A percentile compares a stretch with the other conserved stretches of the same genome.
These are phyloP conservation scores for Dioscorea dumetorum DNA, from an alignment of 106 monocot genomes.

Conservation along the genomic window DNA sequence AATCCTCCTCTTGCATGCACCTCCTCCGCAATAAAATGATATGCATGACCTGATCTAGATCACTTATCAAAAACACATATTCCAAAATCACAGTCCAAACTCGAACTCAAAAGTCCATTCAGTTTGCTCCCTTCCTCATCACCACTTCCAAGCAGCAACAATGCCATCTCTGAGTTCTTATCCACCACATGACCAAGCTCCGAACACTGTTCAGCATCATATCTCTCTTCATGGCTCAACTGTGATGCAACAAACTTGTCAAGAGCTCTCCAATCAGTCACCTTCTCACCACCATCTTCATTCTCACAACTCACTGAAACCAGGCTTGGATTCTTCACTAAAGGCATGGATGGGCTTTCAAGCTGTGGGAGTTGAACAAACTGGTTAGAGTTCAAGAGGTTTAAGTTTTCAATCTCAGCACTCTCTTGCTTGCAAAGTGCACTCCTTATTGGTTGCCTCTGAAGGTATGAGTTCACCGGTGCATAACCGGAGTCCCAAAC, in stretches of 20 bases:
- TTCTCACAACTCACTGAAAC: background rate
- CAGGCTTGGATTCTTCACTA: conserved; percentile 3
- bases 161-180: conserved; percentile 19
- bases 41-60: conserved; percentile 1
- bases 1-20: background rate
- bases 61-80: conserved; percentile 38
- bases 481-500: conserved; percentile 35
- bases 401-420: conserved; percentile 21
- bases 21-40: background rate
- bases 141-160: conserved; percentile 24
- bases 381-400: conserved; percentile 19
- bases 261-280: conserved; percentile 66
- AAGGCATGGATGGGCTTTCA: conserved; percentile 52
- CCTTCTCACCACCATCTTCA: conserved; percentile 21
- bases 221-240: conserved; percentile 46
- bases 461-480: conserved; percentile 13
- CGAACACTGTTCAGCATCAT: background rate
- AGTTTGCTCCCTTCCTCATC: conserved; percentile 16
- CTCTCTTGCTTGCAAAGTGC: conserved; percentile 50
- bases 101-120: conserved; percentile 23
- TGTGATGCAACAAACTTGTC: conserved; percentile 92
- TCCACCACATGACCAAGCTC: background rate
- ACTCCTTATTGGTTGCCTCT: conserved; percentile 8
- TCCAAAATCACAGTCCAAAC: conserved; percentile 12
- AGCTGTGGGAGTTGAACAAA: conserved; percentile 70